Percentiles rank a stretch among this genome's conserved stretches.
Conservation (phyloP, 257 asterid genomes). For the Coffea eugenioides region DNA sequence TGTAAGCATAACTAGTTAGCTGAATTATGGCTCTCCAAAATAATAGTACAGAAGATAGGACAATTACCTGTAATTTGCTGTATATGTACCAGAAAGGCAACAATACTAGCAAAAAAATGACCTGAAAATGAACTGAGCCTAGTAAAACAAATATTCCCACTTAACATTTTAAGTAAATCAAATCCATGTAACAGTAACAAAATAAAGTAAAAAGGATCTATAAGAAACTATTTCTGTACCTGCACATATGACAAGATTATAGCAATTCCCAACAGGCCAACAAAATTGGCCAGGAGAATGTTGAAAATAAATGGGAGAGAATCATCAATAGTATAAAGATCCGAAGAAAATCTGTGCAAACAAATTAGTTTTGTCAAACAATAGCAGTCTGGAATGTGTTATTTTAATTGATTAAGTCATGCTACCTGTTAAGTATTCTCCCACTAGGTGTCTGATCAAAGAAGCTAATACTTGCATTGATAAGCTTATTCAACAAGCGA, state of each 20-base stretch:
- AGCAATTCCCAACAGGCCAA: conserved; percentile 83
- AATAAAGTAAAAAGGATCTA: background rate
- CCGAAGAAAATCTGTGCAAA: conserved; percentile 78
- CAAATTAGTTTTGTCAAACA: conserved; percentile 31
- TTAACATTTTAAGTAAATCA: background rate
- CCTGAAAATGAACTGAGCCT: conserved; percentile 42
- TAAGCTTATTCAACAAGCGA: conserved; percentile 53
- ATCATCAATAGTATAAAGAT: conserved; percentile 92
- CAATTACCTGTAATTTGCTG: conserved; percentile 66
- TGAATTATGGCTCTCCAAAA: conserved; percentile 3
- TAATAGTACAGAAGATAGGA: conserved; percentile 13
- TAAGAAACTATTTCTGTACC: conserved; percentile 35
- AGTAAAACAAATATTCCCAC: conserved; percentile 5
- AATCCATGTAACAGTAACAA: conserved; percentile 6
- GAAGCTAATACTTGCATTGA: conserved; percentile 70
- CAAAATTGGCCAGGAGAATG: conserved; percentile 88
- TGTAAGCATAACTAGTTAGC: background rate
- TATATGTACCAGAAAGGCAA: conserved; percentile 76
- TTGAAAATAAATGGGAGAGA: conserved; percentile 97
- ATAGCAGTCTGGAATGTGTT: background rate
- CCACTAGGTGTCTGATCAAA: conserved; percentile 89
- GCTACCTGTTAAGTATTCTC: conserved; percentile 92
- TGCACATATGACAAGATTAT: conserved; percentile 77
- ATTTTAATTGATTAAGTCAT: conserved; percentile 14
- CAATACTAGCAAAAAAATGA: conserved; percentile 63